Percentiles rank a stretch among this genome's conserved stretches.
Conservation (phyloP, 441 rosid species). For the Croton laevigatus region DNA sequence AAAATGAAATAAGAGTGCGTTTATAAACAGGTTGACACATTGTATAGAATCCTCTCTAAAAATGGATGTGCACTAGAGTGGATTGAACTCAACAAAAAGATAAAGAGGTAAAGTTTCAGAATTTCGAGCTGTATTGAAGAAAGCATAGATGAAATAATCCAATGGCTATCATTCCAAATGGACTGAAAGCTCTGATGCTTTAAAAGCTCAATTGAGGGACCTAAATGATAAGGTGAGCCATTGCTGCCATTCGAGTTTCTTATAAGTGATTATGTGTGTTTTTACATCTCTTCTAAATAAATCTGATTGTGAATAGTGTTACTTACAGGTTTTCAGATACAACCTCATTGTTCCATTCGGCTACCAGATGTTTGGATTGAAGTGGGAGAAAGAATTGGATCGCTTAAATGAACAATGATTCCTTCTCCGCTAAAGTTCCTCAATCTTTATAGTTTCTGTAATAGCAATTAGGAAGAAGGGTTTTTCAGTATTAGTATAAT, state of each 20-base stretch:
- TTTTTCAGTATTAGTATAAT: too few species aligned
- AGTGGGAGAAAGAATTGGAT: constrained; percentile 79
- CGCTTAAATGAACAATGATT: constrained; percentile 33
- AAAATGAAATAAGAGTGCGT: too few species aligned
- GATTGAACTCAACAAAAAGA: constrained; percentile 86
- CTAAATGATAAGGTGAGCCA: constrained; percentile 62
- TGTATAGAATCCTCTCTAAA: constrained; percentile 72
- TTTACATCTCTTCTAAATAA: background rate
- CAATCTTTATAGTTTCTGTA: background rate
- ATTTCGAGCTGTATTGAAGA: constrained; percentile 60
- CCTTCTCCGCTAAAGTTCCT: background rate
- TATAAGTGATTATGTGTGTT: background rate
- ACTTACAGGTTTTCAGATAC: constrained; percentile 67
- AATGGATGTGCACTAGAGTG: constrained; percentile 88
- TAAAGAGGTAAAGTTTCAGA: constrained; percentile 48
- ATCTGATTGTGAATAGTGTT: background rate
- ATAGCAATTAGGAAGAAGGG: too few species aligned
- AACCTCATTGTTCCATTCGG: constrained; percentile 85
- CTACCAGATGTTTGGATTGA: constrained; percentile 78
- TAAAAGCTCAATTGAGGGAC: constrained; percentile 50
- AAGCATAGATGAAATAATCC: constrained; percentile 52
- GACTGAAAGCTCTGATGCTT: constrained; percentile 39
- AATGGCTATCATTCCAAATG: constrained; percentile 47
- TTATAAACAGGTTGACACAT: too few species aligned
- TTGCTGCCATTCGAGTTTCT: background rate